These are phyloP conservation scores for Ochetophila trinervis DNA, from an alignment of 306 rosid genomes.

Conservation along the genomic window DNA sequence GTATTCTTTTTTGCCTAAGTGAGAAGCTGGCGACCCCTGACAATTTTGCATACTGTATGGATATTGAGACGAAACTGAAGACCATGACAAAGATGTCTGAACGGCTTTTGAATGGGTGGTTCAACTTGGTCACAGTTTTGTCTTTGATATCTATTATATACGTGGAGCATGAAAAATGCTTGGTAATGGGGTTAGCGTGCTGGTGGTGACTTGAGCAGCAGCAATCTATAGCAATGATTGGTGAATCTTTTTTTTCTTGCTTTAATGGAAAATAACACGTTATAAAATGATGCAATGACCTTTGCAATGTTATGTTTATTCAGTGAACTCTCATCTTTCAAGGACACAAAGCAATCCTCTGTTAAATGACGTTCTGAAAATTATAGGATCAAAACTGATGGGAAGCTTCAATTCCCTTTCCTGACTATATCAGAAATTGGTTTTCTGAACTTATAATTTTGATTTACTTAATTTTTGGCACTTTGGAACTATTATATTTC, in stretches of 20 bases:
- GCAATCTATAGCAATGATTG: constrained; percentile 1
- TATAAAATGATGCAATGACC: neutral
- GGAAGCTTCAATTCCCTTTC: neutral
- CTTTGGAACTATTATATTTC: neutral
- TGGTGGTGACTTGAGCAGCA: neutral
- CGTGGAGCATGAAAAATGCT: constrained; percentile 14
- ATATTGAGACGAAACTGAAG: too few species aligned
- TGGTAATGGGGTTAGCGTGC: constrained; percentile 3
- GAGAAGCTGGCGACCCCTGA: constrained; percentile 1
- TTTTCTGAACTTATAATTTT: neutral
- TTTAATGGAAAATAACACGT: neutral
- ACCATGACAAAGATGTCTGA: neutral
- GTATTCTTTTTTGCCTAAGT: neutral
- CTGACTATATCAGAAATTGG: neutral
- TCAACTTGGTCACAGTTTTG: neutral
- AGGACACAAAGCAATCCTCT: neutral
- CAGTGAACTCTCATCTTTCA: neutral
- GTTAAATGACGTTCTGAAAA: neutral
- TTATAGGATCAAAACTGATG: neutral
- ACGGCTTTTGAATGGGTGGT: neutral
- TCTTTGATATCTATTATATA: neutral
- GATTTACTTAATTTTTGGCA: neutral
- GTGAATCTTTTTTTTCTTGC: neutral
- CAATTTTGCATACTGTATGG: constrained; percentile 4
- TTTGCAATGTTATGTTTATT: constrained; percentile 6